Conservation (phyloP, 2,329 filamentous ascomycete genomes). For the Dendrostoma leiphaemia region DNA sequence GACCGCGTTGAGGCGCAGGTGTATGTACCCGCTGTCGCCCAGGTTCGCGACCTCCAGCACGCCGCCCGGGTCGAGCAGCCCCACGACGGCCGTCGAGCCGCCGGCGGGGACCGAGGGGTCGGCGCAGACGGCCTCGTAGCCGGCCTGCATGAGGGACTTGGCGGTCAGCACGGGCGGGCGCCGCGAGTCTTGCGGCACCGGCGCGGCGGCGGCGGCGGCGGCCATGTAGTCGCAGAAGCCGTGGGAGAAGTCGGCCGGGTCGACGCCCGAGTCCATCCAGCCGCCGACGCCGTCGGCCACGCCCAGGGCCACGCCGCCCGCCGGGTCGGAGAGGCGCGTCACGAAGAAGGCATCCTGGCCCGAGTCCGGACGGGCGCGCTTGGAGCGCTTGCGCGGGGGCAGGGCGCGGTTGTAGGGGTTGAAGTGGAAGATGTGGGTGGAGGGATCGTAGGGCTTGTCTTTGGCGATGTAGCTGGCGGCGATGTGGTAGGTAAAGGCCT, state of each 20-base stretch:
- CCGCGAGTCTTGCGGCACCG: conserved; percentile 29
- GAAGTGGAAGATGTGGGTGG: conserved; percentile 71
- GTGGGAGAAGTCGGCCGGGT: conserved; percentile 94
- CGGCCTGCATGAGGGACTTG: conserved; percentile 72
- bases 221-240: conserved; percentile 94
- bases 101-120: conserved; percentile 76
- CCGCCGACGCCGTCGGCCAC: conserved; percentile 94
- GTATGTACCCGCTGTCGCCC: conserved; percentile 90
- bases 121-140: conserved; percentile 77
- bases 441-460: conserved; percentile 63
- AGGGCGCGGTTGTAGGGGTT: conserved; percentile 61
- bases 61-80: conserved; percentile 70
- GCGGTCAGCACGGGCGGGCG: conserved; percentile 49
- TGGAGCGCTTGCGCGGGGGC: conserved; percentile 48
- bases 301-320: conserved; percentile 74
- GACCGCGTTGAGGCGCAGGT: conserved; percentile 81
- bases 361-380: conserved; percentile 67
- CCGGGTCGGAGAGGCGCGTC: conserved; percentile 67
- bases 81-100: conserved; percentile 91
- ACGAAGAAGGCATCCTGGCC: conserved; percentile 98
- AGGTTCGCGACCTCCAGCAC: conserved; percentile 86
- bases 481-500: conserved; percentile 63
- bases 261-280: conserved; percentile 88
- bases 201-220: conserved; percentile 49
- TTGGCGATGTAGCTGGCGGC: conserved; percentile 76